Conservation (phyloP, 306 rosid species). For the Begonia peltatifolia region DNA sequence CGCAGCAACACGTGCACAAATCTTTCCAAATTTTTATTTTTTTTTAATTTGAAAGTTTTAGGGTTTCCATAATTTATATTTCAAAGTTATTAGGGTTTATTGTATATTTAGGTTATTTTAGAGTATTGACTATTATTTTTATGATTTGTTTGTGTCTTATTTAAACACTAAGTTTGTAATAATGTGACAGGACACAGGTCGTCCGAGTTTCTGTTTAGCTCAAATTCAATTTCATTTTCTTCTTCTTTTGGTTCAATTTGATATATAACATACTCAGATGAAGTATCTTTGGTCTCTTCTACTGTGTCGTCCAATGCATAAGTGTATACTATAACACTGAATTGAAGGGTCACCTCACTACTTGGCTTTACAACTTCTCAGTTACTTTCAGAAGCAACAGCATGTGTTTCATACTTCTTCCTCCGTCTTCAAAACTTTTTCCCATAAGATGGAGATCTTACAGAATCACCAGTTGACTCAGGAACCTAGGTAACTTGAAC, state of each 20-base stretch:
- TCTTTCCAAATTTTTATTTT: too few species aligned
- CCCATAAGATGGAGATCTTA: conserved; percentile 79
- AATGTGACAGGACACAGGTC: too few species aligned
- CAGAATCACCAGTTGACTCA: conserved; percentile 50
- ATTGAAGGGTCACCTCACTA: conserved; percentile 19
- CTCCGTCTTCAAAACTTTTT: conserved; percentile 89
- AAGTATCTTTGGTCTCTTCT: conserved; percentile 41
- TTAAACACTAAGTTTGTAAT: too few species aligned
- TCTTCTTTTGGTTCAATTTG: conserved; percentile 57
- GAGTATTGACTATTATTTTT: too few species aligned
- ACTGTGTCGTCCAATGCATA: conserved; percentile 33
- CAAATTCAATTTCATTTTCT: conserved; percentile 32
- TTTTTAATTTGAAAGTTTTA: too few species aligned
- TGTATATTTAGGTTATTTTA: too few species aligned
- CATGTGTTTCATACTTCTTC: conserved; percentile 45
- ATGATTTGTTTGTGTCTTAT: too few species aligned
- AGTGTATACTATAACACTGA: conserved; percentile 17
- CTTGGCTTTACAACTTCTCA: conserved; percentile 16
- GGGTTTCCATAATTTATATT: too few species aligned
- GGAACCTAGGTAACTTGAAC: conserved; percentile 84
- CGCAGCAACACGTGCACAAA: too few species aligned
- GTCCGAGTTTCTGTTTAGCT: conserved; percentile 50
- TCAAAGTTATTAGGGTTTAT: too few species aligned
- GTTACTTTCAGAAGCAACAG: conserved; percentile 20
- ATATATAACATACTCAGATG: conserved; percentile 70